Conservation (phyloP, 2,329 filamentous ascomycete species). For the Beauveria sp. region DNA sequence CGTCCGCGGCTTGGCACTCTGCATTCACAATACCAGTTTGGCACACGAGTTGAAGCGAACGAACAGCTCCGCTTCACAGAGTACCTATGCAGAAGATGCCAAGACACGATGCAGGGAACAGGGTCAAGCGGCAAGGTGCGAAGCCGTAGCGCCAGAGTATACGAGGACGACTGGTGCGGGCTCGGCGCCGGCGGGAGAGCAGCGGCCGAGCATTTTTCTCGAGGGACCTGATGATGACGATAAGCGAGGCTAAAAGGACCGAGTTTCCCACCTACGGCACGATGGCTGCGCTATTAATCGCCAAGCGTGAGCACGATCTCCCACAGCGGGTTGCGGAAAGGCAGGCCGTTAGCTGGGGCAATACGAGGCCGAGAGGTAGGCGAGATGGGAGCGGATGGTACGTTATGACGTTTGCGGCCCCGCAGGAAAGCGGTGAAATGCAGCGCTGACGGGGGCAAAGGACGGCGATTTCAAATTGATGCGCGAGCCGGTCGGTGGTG, state of each 20-base stretch:
- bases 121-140: neutral
- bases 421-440: neutral
- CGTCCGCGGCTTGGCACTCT: neutral
- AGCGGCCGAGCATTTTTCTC: neutral
- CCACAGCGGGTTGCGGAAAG: neutral
- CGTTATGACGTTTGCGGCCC: conserved; percentile 8
- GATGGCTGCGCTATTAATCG: neutral
- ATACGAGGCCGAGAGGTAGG: conserved; percentile 2
- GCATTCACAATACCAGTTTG: neutral
- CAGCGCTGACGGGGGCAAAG: neutral
- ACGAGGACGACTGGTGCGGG: neutral
- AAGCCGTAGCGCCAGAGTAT: neutral
- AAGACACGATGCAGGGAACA: neutral
- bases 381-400: conserved; percentile 1
- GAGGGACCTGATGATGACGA: neutral
- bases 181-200: neutral
- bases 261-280: neutral
- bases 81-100: neutral
- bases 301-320: neutral
- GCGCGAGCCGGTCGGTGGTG: neutral
- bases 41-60: neutral
- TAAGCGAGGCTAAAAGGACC: neutral
- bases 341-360: neutral
- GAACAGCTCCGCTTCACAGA: neutral
- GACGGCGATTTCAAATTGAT: neutral